These are phyloP conservation scores for Chlorophyllum brunneum DNA, from an alignment of 768 basidiomycete genomes.

Conservation along the genomic window DNA sequence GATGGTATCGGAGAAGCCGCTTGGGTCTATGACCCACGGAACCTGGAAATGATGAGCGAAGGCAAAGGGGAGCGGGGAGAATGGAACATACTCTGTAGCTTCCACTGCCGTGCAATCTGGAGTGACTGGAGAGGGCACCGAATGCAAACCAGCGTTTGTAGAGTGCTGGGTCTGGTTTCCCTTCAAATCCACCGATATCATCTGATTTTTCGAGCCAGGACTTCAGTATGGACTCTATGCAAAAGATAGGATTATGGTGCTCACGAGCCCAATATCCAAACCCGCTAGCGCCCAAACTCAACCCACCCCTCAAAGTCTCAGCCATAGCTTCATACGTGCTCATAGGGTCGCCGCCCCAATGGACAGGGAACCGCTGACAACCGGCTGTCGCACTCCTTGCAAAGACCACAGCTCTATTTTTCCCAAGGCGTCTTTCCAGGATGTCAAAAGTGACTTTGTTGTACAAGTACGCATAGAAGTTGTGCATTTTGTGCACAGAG, in stretches of 20 bases:
- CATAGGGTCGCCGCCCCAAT: constrained; percentile 45
- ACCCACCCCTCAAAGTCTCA: constrained; percentile 40
- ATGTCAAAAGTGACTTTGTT: constrained; percentile 41
- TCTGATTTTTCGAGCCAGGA: constrained; percentile 19
- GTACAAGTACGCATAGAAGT: constrained; percentile 31
- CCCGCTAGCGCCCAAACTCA: constrained; percentile 38
- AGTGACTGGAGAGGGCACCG: constrained; percentile 35
- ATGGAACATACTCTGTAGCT: constrained; percentile 36
- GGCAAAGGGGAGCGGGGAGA: not conserved
- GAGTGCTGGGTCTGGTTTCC: constrained; percentile 33
- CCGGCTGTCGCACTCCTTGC: constrained; percentile 44
- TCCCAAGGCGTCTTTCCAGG: constrained; percentile 32
- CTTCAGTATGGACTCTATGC: not conserved
- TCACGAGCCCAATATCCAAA: constrained; percentile 40
- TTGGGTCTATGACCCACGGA: constrained; percentile 41
- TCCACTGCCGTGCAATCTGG: constrained; percentile 41
- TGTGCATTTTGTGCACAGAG: constrained; percentile 20
- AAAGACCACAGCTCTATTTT: constrained; percentile 39
- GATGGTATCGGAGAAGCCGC: constrained; percentile 31
- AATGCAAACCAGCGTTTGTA: constrained; percentile 47
- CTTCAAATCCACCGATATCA: constrained; percentile 39
- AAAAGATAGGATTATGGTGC: not conserved
- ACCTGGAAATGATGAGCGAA: constrained; percentile 16
- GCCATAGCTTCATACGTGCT: constrained; percentile 46
- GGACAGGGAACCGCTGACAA: constrained; percentile 37